Evolutionary conservation across 495 filamentous ascomycete species (phyloP).

Genomic region (Thermothielavioides terrestris): DNA sequence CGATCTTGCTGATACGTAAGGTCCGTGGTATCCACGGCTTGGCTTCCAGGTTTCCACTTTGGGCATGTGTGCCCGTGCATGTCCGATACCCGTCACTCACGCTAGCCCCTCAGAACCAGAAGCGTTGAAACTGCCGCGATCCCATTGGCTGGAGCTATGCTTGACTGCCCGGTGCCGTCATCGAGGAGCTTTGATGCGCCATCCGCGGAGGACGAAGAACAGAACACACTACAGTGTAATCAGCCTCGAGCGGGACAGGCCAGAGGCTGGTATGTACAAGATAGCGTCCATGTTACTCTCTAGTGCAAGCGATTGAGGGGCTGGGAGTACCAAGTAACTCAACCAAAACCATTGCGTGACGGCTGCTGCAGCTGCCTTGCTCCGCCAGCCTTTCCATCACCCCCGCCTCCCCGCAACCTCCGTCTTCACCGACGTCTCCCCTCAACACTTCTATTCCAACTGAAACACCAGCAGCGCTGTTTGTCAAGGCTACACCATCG

Average conservation of each 20-base stretch:
- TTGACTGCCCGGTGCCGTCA: slow-evolving; percentile 14
- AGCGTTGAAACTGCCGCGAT: background rate
- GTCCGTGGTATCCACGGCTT: background rate
- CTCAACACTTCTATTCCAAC: background rate
- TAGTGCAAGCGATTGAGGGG: background rate
- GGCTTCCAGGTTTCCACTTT: background rate
- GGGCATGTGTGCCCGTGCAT: no score
- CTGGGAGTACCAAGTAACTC: no score
- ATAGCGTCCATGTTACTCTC: no score
- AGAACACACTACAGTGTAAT: background rate
- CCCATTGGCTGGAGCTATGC: background rate
- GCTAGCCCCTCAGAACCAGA: no score
- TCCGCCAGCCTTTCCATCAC: background rate
- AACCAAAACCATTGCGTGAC: no score
- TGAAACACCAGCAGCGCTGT: no score
- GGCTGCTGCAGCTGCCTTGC: no score
- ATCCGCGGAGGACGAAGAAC: background rate
- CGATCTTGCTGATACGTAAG: slow-evolving; percentile 2
- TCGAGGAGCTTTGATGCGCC: slow-evolving; percentile 11
- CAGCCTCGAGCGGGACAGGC: background rate
- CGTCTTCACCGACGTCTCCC: background rate
- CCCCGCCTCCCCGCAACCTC: background rate
- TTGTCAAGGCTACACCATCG: no score
- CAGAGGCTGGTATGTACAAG: background rate
- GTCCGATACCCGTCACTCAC: no score